Evolutionary conservation across 352 stramenopile genomes (phyloP).

Genomic region (Pythium scleroteichum): DNA sequence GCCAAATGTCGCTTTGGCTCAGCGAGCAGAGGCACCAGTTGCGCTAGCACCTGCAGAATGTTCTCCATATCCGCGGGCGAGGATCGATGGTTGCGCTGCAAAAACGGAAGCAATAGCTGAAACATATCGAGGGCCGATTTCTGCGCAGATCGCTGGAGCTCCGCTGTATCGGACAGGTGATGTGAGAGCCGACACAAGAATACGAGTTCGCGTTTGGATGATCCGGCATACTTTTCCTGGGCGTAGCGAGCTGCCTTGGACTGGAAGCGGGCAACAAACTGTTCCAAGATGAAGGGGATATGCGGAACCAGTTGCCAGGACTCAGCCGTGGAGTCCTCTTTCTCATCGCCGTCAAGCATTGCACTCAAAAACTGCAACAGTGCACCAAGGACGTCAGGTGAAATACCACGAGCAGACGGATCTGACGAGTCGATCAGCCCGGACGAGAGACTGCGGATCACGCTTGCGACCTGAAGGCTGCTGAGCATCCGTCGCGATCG

Average conservation of each 20-base stretch:
- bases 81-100: conserved; percentile 81
- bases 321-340: conserved; percentile 16
- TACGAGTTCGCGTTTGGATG: conserved; percentile 76
- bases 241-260: conserved; percentile 77
- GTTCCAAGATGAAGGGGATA: conserved; percentile 75
- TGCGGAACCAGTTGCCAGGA: conserved; percentile 53
- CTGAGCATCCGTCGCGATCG: conserved; percentile 42
- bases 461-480: conserved; percentile 38
- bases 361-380: conserved; percentile 80
- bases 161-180: conserved; percentile 42
- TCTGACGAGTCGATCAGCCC: conserved; percentile 37
- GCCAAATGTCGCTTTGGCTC: conserved; percentile 77
- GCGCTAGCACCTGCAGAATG: conserved; percentile 67
- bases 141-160: conserved; percentile 32
- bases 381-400: conserved; percentile 63
- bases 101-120: conserved; percentile 80
- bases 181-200: conserved; percentile 80
- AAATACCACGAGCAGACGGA: conserved; percentile 46
- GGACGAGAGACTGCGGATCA: conserved; percentile 70
- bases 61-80: conserved; percentile 79
- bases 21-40: conserved; percentile 74
- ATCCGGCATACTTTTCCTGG: conserved; percentile 73
- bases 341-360: conserved; percentile 76
- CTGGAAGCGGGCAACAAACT: conserved; percentile 84
- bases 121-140: conserved; percentile 77